Conservation (phyloP, 2,329 filamentous ascomycete genomes). For the Corniculantispora saksenae region DNA sequence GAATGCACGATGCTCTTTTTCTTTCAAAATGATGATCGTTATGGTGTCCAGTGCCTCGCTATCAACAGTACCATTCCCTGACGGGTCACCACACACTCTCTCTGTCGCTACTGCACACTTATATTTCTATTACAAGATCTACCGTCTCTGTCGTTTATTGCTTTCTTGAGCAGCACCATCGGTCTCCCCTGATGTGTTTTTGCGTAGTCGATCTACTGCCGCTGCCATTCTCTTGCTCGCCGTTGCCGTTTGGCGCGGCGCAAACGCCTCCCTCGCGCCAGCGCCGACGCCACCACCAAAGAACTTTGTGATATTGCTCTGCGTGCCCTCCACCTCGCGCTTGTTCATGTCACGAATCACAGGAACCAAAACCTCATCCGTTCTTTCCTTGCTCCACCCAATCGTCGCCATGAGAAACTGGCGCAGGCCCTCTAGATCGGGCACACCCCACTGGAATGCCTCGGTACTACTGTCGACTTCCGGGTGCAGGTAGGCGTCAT, state of each 20-base stretch:
- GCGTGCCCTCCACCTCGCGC: slow-evolving; percentile 84
- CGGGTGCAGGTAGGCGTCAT: slow-evolving; percentile 79
- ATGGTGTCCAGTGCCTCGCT: no score
- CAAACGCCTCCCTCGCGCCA: slow-evolving; percentile 68
- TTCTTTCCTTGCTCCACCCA: slow-evolving; percentile 88
- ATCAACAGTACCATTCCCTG: no score
- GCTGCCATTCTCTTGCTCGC: slow-evolving; percentile 75
- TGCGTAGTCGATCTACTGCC: slow-evolving; percentile 67
- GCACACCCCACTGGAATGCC: slow-evolving; percentile 91
- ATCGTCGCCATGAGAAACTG: slow-evolving; percentile 88
- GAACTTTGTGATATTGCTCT: slow-evolving; percentile 93
- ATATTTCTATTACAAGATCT: neutral
- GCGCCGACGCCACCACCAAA: slow-evolving; percentile 75
- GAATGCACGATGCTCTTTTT: no score
- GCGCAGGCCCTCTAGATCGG: slow-evolving; percentile 82
- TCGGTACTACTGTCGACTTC: slow-evolving; percentile 81
- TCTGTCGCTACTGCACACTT: no score
- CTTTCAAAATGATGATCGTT: no score
- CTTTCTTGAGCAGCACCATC: neutral
- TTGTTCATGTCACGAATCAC: slow-evolving; percentile 96
- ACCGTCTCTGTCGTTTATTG: slow-evolving; percentile 9
- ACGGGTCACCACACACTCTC: no score
- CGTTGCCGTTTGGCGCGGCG: slow-evolving; percentile 63
- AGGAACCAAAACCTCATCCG: slow-evolving; percentile 92
- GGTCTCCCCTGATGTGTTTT: slow-evolving; percentile 28